phyloP scores from a whole-genome alignment of 1,284 basidiomycete species.

The Athelia psychrophila region DNA sequence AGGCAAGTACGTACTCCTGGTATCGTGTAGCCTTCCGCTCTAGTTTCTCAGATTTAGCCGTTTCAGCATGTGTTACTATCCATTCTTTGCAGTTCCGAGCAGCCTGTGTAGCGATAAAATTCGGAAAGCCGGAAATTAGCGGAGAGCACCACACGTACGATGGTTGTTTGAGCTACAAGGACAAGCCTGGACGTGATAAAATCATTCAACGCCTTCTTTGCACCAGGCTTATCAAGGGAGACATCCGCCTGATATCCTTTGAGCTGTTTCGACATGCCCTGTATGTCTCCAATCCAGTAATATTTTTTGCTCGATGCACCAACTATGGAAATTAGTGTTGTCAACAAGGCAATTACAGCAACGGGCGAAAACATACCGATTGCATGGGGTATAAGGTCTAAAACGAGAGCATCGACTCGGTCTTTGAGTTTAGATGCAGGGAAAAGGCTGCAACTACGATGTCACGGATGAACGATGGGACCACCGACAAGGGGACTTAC shows the following conservation, averaged over 20 bases:
- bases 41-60: neutral
- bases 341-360: neutral
- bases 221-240: constrained; percentile 19
- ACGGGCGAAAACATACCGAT: too few relatives aligned
- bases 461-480: too few relatives aligned
- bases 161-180: constrained; percentile 13
- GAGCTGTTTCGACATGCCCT: constrained; percentile 17
- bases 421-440: constrained; percentile 17
- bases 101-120: neutral
- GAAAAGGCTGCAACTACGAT: constrained; percentile 18
- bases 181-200: constrained; percentile 21
- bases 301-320: constrained; percentile 24
- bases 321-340: constrained; percentile 13
- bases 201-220: constrained; percentile 20
- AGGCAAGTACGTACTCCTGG: neutral
- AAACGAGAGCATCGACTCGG: constrained; percentile 17
- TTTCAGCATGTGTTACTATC: neutral
- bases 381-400: constrained; percentile 28
- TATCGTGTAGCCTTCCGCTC: neutral
- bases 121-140: neutral
- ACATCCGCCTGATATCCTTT: constrained; percentile 17
- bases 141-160: constrained; percentile 4
- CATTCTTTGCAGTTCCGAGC: neutral
- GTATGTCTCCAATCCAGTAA: constrained; percentile 31
- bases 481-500: constrained; percentile 15